Evolutionary conservation across 176 grass and related monocot genomes (phyloP).

Genomic region (Phoenix dactylifera): DNA sequence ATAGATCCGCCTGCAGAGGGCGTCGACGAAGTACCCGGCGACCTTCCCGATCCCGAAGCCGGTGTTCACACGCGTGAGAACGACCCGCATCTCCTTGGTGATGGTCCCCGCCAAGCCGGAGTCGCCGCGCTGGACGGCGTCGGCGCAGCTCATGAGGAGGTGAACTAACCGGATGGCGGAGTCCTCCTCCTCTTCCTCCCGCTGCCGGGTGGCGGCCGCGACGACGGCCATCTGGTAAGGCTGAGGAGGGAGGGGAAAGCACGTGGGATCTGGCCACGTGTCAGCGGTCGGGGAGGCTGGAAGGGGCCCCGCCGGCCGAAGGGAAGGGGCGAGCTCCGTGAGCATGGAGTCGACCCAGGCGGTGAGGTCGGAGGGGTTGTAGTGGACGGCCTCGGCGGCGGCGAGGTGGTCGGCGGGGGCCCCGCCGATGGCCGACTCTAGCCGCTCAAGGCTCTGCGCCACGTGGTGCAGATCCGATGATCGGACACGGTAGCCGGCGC

Average conservation of each 20-base stretch:
- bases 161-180: constrained; percentile 71
- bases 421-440: constrained; percentile 8
- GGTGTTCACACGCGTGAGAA: constrained; percentile 39
- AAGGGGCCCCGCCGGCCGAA: not conserved
- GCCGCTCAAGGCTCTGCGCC: constrained; percentile 6
- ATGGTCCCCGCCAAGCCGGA: constrained; percentile 25
- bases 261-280: too few relatives aligned
- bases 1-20: constrained; percentile 57
- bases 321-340: not conserved
- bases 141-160: constrained; percentile 84
- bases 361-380: constrained; percentile 17
- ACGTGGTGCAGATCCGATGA: constrained; percentile 14
- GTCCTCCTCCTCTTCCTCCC: constrained; percentile 58
- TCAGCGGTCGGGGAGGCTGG: too few relatives aligned
- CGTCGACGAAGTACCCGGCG: constrained; percentile 67
- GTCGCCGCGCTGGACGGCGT: constrained; percentile 50
- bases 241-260: not conserved
- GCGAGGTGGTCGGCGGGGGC: not conserved
- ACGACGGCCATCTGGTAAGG: constrained; percentile 8
- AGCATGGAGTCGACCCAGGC: constrained; percentile 19
- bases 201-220: constrained; percentile 22
- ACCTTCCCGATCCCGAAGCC: constrained; percentile 68
- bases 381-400: constrained; percentile 8
- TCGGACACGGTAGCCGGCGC: constrained; percentile 3
- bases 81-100: constrained; percentile 37